phyloP scores from a whole-genome alignment of 495 filamentous ascomycete species.

The Penicillium pulvis region DNA sequence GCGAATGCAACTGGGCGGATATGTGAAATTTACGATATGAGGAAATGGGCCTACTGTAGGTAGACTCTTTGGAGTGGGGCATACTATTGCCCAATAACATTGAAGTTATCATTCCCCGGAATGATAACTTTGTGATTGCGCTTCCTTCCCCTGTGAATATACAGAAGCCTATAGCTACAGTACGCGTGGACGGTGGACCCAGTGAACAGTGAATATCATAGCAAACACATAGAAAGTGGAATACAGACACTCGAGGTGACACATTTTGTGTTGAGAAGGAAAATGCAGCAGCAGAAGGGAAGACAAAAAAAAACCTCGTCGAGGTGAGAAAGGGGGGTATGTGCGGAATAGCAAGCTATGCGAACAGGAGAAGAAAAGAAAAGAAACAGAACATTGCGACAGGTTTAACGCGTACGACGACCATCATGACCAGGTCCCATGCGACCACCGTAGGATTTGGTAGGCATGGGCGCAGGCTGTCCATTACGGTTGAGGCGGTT shows the following conservation, averaged over 20 bases:
- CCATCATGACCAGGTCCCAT: slow-evolving; percentile 35
- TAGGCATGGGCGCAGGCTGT: slow-evolving; percentile 21
- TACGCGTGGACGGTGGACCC: not conserved
- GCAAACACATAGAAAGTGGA: slow-evolving; percentile 1
- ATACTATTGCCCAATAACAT: too few species aligned
- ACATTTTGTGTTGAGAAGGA: slow-evolving; percentile 14
- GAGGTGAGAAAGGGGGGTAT: slow-evolving; percentile 26
- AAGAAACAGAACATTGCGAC: not conserved
- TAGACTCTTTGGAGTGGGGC: too few species aligned
- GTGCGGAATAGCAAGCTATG: slow-evolving; percentile 33
- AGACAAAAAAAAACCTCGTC: slow-evolving; percentile 26
- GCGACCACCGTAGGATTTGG: slow-evolving; percentile 32
- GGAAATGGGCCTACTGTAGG: too few species aligned
- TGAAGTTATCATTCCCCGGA: too few species aligned
- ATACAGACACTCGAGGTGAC: slow-evolving; percentile 9
- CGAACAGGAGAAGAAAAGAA: slow-evolving; percentile 24
- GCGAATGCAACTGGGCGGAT: not conserved
- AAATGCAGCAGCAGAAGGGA: slow-evolving; percentile 15
- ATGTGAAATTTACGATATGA: too few species aligned
- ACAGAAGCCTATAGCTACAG: not conserved
- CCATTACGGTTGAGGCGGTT: slow-evolving; percentile 57
- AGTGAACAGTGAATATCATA: slow-evolving; percentile 6
- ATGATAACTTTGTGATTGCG: too few species aligned
- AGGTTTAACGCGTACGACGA: slow-evolving; percentile 35
- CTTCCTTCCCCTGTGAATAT: too few species aligned